These are phyloP conservation scores for Gonapodya prolifera DNA, from an alignment of 192 early-diverging fungal species.

Conservation along the genomic window DNA sequence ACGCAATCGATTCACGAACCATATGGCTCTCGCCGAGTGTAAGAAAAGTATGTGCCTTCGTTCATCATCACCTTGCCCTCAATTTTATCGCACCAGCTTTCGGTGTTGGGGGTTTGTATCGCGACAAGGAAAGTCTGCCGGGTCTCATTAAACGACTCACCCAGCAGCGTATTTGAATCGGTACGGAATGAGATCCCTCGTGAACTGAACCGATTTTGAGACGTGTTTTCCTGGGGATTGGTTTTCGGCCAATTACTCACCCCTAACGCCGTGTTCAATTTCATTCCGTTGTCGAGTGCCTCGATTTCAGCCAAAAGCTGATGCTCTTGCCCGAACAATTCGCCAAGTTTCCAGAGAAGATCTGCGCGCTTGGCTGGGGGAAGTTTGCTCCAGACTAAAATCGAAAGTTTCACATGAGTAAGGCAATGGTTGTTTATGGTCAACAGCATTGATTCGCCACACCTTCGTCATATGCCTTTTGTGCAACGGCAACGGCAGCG, in stretches of 20 bases:
- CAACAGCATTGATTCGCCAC: background rate
- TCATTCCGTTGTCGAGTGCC: background rate
- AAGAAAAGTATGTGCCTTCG: background rate
- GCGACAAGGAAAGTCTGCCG: background rate
- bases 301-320: background rate
- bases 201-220: background rate
- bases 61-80: slow-evolving; percentile 7
- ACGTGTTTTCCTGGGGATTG: too few relatives aligned
- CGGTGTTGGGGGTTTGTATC: background rate
- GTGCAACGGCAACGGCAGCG: background rate
- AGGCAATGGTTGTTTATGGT: too few relatives aligned
- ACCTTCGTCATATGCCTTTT: background rate
- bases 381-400: background rate
- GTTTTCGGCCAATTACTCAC: background rate
- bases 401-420: background rate
- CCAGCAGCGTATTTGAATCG: background rate
- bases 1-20: background rate
- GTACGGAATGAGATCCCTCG: background rate
- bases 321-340: background rate
- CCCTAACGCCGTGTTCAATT: background rate
- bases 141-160: background rate
- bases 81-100: background rate
- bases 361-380: background rate
- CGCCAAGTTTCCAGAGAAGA: slow-evolving; percentile 2
- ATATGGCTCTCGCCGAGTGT: background rate